Percentiles rank a stretch among this genome's conserved stretches.
These are phyloP conservation scores for Hemisphaericaspora nanyangensis DNA, from an alignment of 805 yeast species.

Conservation along the genomic window DNA sequence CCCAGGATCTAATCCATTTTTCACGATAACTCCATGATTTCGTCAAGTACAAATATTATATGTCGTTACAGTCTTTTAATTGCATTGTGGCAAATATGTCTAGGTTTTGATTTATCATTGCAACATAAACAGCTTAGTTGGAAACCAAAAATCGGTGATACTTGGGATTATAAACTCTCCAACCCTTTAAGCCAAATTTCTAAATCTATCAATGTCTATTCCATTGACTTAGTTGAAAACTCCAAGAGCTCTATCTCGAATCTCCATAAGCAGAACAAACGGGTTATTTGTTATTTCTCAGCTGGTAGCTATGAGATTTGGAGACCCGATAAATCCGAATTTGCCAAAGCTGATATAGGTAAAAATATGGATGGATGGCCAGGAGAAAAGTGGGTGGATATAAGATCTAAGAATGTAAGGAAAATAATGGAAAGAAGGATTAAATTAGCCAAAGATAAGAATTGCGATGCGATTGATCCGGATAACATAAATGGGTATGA, in stretches of 20 bases:
- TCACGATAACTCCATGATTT: too few species aligned
- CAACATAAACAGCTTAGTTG: too few species aligned
- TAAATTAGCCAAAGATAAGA: constrained; percentile 15
- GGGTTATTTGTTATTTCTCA: constrained; percentile 27
- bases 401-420: constrained; percentile 14
- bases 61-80: too few species aligned
- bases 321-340: constrained; percentile 19
- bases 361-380: constrained; percentile 21
- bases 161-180: constrained; percentile 20
- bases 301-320: constrained; percentile 28
- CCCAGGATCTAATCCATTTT: too few species aligned
- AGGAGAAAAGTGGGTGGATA: constrained; percentile 25
- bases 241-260: constrained; percentile 6
- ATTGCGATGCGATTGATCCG: constrained; percentile 27
- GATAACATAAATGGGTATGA: constrained; percentile 26
- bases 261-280: constrained; percentile 15
- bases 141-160: constrained; percentile 10
- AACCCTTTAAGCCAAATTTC: constrained; percentile 9
- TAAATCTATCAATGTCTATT: constrained; percentile 15
- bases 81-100: too few species aligned
- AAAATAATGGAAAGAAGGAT: constrained; percentile 17
- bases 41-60: too few species aligned
- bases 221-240: constrained; percentile 18
- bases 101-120: too few species aligned
- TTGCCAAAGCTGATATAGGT: constrained; percentile 18